Percentiles rank a stretch among this genome's conserved stretches.
phyloP scores from a whole-genome alignment of 306 rosid genomes.

The Cucurbita ficifolia region DNA sequence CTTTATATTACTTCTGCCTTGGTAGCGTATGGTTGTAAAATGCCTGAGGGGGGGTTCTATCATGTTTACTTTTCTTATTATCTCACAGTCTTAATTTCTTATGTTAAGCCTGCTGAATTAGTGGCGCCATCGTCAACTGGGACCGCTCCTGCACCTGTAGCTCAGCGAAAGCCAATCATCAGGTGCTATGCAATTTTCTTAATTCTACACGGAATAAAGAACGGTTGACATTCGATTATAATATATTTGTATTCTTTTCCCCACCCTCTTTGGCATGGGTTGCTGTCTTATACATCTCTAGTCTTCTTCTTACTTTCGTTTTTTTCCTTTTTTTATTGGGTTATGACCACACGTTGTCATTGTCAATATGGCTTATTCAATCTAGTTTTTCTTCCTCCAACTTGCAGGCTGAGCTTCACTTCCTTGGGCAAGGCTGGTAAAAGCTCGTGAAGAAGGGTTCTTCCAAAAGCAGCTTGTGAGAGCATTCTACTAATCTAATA shows the following conservation, averaged over 20 bases:
- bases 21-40: neutral
- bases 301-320: neutral
- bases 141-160: slow-evolving; percentile 25
- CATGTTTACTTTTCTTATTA: neutral
- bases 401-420: slow-evolving; percentile 73
- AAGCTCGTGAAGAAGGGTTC: slow-evolving; percentile 25
- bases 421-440: slow-evolving; percentile 61
- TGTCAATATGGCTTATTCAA: neutral
- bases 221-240: neutral
- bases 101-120: slow-evolving; percentile 60
- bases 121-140: slow-evolving; percentile 29
- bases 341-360: neutral
- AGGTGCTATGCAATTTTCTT: slow-evolving; percentile 24
- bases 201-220: neutral
- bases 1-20: neutral
- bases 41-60: neutral
- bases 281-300: neutral
- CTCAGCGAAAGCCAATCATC: slow-evolving; percentile 53
- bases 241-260: neutral
- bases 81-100: slow-evolving; percentile 1
- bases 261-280: neutral
- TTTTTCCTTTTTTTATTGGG: neutral
- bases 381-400: neutral
- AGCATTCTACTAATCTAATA: neutral
- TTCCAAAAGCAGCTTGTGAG: neutral